These are phyloP conservation scores for Kokia cookei DNA, from an alignment of 441 rosid genomes.

Conservation along the genomic window DNA sequence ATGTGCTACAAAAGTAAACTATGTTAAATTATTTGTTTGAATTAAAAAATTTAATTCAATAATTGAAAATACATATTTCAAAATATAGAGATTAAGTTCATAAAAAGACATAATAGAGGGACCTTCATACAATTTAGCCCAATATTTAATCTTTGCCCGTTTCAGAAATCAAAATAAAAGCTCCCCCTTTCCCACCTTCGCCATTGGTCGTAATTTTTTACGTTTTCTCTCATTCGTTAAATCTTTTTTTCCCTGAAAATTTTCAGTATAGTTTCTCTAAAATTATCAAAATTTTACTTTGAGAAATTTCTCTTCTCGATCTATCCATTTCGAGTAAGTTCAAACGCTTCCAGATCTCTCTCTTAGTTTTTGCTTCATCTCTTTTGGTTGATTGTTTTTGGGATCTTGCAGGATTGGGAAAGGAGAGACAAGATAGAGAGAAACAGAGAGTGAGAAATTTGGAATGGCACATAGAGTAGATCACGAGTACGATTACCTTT, in stretches of 20 bases:
- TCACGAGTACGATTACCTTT: conserved; percentile 88
- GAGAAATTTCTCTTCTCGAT: conserved; percentile 30
- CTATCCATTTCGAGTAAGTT: conserved; percentile 24
- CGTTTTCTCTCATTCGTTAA: no score
- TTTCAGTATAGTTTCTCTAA: conserved; percentile 12
- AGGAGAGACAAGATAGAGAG: neutral
- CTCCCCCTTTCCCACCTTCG: neutral
- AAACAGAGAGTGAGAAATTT: neutral
- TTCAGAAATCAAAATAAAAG: conserved; percentile 2
- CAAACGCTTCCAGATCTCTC: neutral
- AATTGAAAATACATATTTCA: no score
- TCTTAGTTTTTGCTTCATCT: neutral
- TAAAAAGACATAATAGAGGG: no score
- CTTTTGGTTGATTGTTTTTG: conserved; percentile 15
- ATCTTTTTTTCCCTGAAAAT: neutral
- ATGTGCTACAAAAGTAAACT: no score
- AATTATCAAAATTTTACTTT: neutral
- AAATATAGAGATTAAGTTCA: no score
- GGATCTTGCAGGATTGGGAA: conserved; percentile 21
- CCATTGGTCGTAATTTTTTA: neutral
- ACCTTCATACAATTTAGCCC: no score
- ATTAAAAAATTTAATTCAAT: no score
- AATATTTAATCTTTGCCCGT: conserved; percentile 8
- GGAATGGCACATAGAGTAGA: conserved; percentile 72
- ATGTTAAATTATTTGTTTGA: no score